phyloP scores from a whole-genome alignment of 2,329 filamentous ascomycete genomes.

The Thielaviopsis ethacetica region DNA sequence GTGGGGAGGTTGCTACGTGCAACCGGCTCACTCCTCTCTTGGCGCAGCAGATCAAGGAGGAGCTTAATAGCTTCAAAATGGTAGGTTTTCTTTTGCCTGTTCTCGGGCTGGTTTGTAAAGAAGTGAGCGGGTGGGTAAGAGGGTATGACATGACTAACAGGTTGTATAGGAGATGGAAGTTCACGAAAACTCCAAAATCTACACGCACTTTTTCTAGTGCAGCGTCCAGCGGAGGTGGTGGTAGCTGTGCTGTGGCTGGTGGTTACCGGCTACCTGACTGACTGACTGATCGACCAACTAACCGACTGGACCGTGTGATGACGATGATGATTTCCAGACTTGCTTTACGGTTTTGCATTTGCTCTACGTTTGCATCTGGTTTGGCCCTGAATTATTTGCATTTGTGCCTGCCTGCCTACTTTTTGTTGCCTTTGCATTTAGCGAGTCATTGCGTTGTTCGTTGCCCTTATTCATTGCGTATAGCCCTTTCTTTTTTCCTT shows the following conservation, averaged over 20 bases:
- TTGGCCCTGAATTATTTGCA: not conserved
- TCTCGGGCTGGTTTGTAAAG: no score
- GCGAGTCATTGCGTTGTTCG: not conserved
- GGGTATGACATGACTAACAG: no score
- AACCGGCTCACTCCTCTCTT: slow-evolving; percentile 93
- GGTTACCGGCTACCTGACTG: slow-evolving; percentile 13
- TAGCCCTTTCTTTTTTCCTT: not conserved
- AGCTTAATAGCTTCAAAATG: slow-evolving; percentile 99
- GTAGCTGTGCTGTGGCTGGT: no score
- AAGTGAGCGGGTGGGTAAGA: no score
- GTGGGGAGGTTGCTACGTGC: slow-evolving; percentile 92
- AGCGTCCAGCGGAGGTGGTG: not conserved
- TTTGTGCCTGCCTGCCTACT: not conserved
- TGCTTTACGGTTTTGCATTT: not conserved
- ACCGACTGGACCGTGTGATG: slow-evolving; percentile 12
- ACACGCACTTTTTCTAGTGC: slow-evolving; percentile 98
- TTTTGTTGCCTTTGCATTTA: not conserved
- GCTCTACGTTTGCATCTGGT: not conserved
- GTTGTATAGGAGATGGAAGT: slow-evolving; percentile 90
- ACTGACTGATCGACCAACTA: slow-evolving; percentile 1
- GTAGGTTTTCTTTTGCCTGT: slow-evolving; percentile 35
- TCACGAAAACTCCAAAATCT: slow-evolving; percentile 95
- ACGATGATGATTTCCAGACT: slow-evolving; percentile 8
- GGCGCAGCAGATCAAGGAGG: slow-evolving; percentile 98
- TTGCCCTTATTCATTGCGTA: not conserved